Base-by-base conservation (phyloP, 2,329 filamentous ascomycete genomes). In the Tricladium varicosporioides region DNA sequence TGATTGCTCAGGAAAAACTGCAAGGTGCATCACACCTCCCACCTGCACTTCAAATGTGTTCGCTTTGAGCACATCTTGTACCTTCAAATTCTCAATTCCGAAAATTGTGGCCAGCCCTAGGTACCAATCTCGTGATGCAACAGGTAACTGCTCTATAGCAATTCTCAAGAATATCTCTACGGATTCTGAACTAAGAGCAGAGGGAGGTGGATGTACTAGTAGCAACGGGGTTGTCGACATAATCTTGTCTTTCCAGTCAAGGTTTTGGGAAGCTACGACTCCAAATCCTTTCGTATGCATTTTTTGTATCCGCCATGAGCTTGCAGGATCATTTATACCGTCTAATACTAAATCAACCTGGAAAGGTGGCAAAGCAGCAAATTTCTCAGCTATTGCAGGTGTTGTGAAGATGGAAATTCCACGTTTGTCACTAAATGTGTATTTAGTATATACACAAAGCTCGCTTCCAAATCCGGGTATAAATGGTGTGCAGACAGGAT, bases 1-100 rank as follows among this genome's bases (percentile, higher is more conserved):
- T 18, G 69, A 70, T 0, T 74, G 71, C 56, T 75, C 74, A 0
- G 74, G 74, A 31, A 73, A 76, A 7, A 60, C 32, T 13, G 54
- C 58, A 1, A 60, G 48, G 52, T 60, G 58, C 51, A 54, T 54
- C 32, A 19, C 13, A 5, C 58, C 51, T 3, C 54, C 54, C 45
- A 60, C 45, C 14, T 57, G 50, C 13, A 60, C 42, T 42, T 57
- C 58, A 45, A 60, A 60, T 3, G 47, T 50, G 49, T 60, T 60
- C n/a, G 54, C 56, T 43, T 57, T 60, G n/a, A 60, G 33, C 18
- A 54, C 43, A 54, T 60, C 54, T 43, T 60, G 58, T 9, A 54
- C 16, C 4, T 18, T 49, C n/a, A 54, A 16, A 31, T 5, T 31
- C 15, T 43, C 44, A 36, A 49, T 27, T 5, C 51, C 45, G 33